These are phyloP conservation scores for Calonectria pteridis DNA, from an alignment of 2,329 filamentous ascomycete species.

Conservation along the genomic window DNA sequence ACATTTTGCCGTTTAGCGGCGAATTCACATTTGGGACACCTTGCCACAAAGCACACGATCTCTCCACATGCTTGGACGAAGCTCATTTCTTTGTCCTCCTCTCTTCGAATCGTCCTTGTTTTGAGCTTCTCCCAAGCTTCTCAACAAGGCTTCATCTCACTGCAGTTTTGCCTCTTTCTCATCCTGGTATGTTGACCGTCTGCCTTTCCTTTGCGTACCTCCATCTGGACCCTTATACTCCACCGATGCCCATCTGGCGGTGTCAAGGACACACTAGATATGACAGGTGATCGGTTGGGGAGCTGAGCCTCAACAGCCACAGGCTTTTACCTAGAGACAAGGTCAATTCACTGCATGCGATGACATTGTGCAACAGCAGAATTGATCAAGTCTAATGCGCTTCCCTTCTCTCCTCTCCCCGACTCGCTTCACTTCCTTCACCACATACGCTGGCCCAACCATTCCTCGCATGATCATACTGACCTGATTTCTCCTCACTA, in stretches of 20 bases:
- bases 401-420: neutral
- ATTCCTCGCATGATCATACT: constrained; percentile 25
- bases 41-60: constrained; percentile 51
- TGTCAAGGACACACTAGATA: constrained; percentile 27
- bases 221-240: neutral
- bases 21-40: constrained; percentile 49
- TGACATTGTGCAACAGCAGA: neutral
- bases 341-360: neutral
- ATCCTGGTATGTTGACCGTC: constrained; percentile 40
- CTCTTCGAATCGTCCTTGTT: constrained; percentile 33
- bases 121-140: constrained; percentile 35
- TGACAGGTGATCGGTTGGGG: neutral
- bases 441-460: neutral
- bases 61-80: constrained; percentile 39
- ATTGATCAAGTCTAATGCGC: neutral
- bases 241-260: constrained; percentile 29
- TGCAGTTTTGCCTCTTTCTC: constrained; percentile 14
- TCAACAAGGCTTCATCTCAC: constrained; percentile 36
- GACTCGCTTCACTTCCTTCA: neutral
- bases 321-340: neutral
- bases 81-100: constrained; percentile 31
- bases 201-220: neutral
- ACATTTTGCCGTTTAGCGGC: constrained; percentile 41
- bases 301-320: constrained; percentile 26
- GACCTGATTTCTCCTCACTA: constrained; percentile 27